Evolutionary conservation across 345 rosid genomes (phyloP).

Genomic region (Citrus reticulata): DNA sequence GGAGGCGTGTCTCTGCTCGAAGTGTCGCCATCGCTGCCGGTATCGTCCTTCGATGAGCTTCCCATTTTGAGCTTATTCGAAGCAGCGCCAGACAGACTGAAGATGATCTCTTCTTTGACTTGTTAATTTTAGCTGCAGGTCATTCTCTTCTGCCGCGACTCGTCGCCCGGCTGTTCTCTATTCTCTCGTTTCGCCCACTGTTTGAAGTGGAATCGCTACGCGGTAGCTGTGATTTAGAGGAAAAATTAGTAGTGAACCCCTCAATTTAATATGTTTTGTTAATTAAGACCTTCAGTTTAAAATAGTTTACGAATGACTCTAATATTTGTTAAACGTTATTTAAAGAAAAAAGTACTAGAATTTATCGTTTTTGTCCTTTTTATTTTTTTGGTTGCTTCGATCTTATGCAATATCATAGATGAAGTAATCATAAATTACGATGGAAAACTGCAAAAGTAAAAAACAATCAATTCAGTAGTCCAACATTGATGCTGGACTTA

Average conservation of each 20-base stretch:
- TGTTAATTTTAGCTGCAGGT: background rate
- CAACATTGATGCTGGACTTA: too few species aligned
- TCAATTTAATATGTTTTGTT: background rate
- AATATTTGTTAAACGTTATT: too few species aligned
- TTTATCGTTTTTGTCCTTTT: too few species aligned
- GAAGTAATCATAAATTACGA: too few species aligned
- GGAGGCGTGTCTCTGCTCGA: slow-evolving; percentile 72
- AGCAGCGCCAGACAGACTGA: background rate
- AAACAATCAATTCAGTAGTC: too few species aligned
- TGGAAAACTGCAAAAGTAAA: too few species aligned
- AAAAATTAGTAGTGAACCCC: background rate
- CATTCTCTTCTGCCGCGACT: background rate
- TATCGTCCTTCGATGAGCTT: slow-evolving; percentile 76
- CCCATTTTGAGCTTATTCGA: slow-evolving; percentile 44
- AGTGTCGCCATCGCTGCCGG: slow-evolving; percentile 71
- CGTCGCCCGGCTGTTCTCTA: background rate
- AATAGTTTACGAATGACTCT: too few species aligned
- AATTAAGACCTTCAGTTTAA: background rate
- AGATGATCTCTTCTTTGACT: background rate
- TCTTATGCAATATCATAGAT: too few species aligned
- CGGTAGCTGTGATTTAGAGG: too few species aligned
- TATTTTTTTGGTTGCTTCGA: too few species aligned
- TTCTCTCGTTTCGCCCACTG: background rate
- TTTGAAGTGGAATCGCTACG: background rate
- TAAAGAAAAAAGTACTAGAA: too few species aligned